Conservation (phyloP, 139 green algal genomes). For the Chlamydomonas sp. region DNA sequence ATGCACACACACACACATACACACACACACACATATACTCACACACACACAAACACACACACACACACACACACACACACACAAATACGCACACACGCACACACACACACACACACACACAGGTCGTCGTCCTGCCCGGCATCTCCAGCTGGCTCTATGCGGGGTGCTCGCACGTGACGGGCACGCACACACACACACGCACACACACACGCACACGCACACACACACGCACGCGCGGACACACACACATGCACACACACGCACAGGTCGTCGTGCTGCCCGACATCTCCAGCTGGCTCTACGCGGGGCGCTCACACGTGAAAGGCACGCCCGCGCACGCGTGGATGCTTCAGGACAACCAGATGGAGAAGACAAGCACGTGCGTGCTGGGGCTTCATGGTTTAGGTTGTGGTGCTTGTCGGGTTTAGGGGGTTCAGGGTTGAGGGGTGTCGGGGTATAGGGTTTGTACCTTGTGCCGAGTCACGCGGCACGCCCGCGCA, state of each 20-base stretch:
- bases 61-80: no score
- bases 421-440: no score
- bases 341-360: conserved; percentile 3
- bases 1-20: no score
- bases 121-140: background rate
- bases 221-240: background rate
- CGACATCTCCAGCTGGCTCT: conserved; percentile 6
- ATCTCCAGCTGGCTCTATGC: conserved; percentile 1
- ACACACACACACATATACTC: no score
- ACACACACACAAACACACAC: no score
- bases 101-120: background rate
- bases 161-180: background rate
- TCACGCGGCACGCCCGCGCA: no score
- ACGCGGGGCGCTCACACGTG: background rate
- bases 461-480: no score
- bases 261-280: background rate
- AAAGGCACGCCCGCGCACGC: background rate
- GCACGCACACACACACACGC: background rate
- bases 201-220: conserved; percentile 3
- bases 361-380: conserved; percentile 1
- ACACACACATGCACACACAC: background rate
- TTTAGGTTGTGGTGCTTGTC: no score
- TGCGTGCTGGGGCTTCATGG: no score
- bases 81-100: no score
- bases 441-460: no score